Evolutionary conservation across 2,329 filamentous ascomycete genomes (phyloP), one percentile per base, ranked within the genome.

Genomic region (Fusarium heterosporum): DNA sequence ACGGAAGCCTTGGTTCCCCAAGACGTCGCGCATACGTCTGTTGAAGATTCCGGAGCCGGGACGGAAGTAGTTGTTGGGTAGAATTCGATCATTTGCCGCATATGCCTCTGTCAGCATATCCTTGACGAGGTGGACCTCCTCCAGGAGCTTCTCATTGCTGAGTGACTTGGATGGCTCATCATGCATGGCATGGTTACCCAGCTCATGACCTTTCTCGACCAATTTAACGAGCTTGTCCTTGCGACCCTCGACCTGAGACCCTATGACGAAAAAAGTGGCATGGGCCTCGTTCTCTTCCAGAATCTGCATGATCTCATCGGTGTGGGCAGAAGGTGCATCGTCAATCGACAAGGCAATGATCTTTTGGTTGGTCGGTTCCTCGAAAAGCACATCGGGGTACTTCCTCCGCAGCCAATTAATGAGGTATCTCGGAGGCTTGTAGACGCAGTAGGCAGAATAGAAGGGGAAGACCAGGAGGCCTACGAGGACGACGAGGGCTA

Each of bases 221-320:
- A 91, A 80, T 38, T 85, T 81, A 41, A 83, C 78, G 30, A 93
- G 81, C 4, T 84, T 77, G 8, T 81, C 79, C 73, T 89, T 84
- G 28, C 82, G 77, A 3, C 84, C 86, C 0, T 81, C 69, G 11
- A 93, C 88, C 79, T 97, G 93, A 4, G 85, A 85, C 10, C 93
- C 93, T 71, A 97, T 97, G 30, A 96, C 84, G 77, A 97, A 97
- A 77, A 97, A 96, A 0, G 93, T 97, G 0, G 93, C 93, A 19
- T 83, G 87, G 14, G 90, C 92, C 56, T 85, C 83, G 73, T 93
- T 84, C 25, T 82, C 81, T 52, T 83, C 80, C n/a, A 97, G 82
- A 0, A 92, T 79, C 41, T 87, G 79, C 54, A 93, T 80, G 60
- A 97, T 93, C 55, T 89, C 86, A 42, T 78, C 74, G 3, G 93